A percentile compares a stretch with the other conserved stretches of the same genome.
These are phyloP conservation scores for Neonectria neomacrospora DNA, from an alignment of 2,329 filamentous ascomycete genomes.

Conservation along the genomic window DNA sequence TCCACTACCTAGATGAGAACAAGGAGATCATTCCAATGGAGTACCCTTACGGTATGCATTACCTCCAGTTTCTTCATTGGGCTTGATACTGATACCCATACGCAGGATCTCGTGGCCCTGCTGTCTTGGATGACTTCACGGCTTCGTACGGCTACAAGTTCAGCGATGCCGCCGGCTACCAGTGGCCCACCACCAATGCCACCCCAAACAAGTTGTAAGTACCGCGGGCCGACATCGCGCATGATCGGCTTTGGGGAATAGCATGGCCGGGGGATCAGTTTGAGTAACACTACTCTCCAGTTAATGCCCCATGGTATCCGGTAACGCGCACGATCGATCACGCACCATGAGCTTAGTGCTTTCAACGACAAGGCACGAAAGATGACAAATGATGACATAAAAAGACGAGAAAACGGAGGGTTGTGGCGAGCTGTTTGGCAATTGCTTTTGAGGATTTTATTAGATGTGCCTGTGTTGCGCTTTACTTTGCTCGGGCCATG, in stretches of 20 bases:
- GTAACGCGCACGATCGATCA: constrained; percentile 36
- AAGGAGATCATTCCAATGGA: constrained; percentile 99
- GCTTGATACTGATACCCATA: constrained; percentile 8
- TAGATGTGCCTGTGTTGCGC: constrained; percentile 36
- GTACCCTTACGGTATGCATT: constrained; percentile 87
- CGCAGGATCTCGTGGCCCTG: constrained; percentile 92
- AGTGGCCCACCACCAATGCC: constrained; percentile 86
- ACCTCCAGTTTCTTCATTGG: not conserved
- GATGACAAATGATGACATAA: constrained; percentile 36
- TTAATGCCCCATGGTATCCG: constrained; percentile 37
- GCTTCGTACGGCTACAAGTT: constrained; percentile 99
- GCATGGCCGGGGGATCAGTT: constrained; percentile 12
- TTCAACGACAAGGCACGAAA: constrained; percentile 26
- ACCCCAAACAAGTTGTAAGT: constrained; percentile 83
- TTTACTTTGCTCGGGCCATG: constrained; percentile 34
- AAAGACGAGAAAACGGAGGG: constrained; percentile 32
- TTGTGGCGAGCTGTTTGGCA: constrained; percentile 37
- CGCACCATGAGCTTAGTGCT: constrained; percentile 37
- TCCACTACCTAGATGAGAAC: constrained; percentile 99
- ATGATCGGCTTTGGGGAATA: constrained; percentile 24
- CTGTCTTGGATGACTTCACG: constrained; percentile 97
- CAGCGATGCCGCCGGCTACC: constrained; percentile 93
- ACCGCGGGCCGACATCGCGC: constrained; percentile 29
- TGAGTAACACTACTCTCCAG: constrained; percentile 37
- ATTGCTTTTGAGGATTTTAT: constrained; percentile 34